Percentiles rank a stretch among this genome's conserved stretches.
Conservation (phyloP, 495 filamentous ascomycete genomes). For the Pseudevernia furfuracea region DNA sequence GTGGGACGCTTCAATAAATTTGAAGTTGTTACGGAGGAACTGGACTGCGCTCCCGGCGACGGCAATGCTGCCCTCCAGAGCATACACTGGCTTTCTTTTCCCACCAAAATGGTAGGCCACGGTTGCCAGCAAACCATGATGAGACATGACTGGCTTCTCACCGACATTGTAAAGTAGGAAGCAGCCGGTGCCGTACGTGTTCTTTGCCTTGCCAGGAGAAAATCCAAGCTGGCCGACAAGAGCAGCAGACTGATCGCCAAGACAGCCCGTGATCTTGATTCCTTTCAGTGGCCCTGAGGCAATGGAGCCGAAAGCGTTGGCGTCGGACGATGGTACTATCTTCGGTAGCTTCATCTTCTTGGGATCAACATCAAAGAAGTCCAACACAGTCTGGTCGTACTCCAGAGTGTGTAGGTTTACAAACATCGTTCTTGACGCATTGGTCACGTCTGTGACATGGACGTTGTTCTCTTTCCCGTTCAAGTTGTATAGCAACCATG, state of each 20-base stretch:
- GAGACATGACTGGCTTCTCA: conserved; percentile 80
- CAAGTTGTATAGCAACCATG: conserved; percentile 84
- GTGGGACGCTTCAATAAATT: conserved; percentile 67
- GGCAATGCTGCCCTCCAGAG: conserved; percentile 85
- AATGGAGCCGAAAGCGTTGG: conserved; percentile 65
- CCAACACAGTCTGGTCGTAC: conserved; percentile 73
- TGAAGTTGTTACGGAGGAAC: conserved; percentile 84
- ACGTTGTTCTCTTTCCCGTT: conserved; percentile 67
- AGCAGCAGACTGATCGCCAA: conserved; percentile 90
- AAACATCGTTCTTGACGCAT: conserved; percentile 94
- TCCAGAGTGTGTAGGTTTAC: conserved; percentile 83
- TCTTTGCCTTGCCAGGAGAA: conserved; percentile 80
- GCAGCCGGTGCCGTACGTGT: conserved; percentile 93
- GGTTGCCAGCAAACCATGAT: conserved; percentile 79
- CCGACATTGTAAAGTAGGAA: conserved; percentile 95
- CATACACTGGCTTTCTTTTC: conserved; percentile 68
- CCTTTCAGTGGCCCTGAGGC: conserved; percentile 61
- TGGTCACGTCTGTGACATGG: conserved; percentile 84
- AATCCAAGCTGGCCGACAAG: conserved; percentile 91
- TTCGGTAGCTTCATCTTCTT: conserved; percentile 71
- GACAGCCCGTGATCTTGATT: conserved; percentile 73
- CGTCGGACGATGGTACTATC: conserved; percentile 80
- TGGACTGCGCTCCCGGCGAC: conserved; percentile 87
- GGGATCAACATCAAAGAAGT: conserved; percentile 74
- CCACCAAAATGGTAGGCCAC: conserved; percentile 78